Conservation (phyloP, 352 stramenopile genomes). For the Blastocystis sp. region DNA sequence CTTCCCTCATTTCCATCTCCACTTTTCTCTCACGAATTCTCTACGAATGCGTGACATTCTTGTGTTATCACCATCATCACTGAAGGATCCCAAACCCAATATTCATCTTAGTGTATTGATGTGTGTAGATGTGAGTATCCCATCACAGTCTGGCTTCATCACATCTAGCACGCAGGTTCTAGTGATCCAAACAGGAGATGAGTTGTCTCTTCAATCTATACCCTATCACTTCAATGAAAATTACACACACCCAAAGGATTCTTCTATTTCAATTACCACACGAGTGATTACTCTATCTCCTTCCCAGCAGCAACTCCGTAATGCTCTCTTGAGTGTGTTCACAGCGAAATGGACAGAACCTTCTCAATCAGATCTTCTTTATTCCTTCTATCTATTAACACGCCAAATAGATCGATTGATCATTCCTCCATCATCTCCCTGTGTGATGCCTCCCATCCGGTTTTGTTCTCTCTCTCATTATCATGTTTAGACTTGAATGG, state of each 20-base stretch:
- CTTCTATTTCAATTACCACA: not conserved
- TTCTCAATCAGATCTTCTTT: not conserved
- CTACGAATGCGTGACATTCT: too few relatives aligned
- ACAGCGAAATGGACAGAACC: not conserved
- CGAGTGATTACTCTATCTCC: not conserved
- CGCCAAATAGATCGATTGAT: not conserved
- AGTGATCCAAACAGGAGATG: not conserved
- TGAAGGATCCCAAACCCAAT: too few relatives aligned
- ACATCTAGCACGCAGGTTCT: too few relatives aligned
- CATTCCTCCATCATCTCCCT: not conserved
- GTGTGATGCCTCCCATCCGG: not conserved
- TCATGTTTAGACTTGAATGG: conserved; percentile 27
- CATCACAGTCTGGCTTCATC: too few relatives aligned
- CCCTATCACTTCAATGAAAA: not conserved
- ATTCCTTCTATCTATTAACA: not conserved
- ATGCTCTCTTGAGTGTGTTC: not conserved
- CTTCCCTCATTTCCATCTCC: too few relatives aligned
- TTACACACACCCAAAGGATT: not conserved
- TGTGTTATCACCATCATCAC: too few relatives aligned
- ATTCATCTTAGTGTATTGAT: too few relatives aligned
- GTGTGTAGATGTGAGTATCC: too few relatives aligned
- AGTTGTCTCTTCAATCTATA: not conserved
- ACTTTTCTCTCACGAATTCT: too few relatives aligned
- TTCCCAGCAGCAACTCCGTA: not conserved
- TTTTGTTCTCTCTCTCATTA: not conserved